phyloP scores from a whole-genome alignment of 306 rosid species.

The Prunus armeniaca region DNA sequence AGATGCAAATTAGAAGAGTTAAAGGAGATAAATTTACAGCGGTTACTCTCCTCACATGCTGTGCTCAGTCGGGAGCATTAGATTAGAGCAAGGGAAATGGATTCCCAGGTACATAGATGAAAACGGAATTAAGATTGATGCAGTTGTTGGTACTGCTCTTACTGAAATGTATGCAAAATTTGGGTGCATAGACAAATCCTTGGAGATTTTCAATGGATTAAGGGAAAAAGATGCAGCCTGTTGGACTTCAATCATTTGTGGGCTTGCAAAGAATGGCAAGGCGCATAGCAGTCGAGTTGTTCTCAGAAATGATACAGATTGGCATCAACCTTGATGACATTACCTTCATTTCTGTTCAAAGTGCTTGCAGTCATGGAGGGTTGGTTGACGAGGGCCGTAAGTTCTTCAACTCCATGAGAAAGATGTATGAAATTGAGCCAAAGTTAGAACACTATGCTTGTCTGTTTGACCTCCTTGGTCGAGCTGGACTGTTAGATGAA shows the following conservation, averaged over 20 bases:
- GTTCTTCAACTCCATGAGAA: conserved; percentile 49
- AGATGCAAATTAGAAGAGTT: conserved; percentile 56
- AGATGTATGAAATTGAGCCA: conserved; percentile 44
- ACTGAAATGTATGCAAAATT: conserved; percentile 79
- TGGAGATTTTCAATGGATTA: conserved; percentile 51
- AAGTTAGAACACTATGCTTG: conserved; percentile 73
- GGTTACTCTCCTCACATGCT: conserved; percentile 66
- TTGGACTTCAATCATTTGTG: conserved; percentile 75
- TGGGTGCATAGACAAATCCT: conserved; percentile 53
- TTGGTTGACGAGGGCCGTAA: conserved; percentile 60
- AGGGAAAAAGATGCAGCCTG: conserved; percentile 56
- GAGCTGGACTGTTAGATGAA: conserved; percentile 64
- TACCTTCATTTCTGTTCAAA: conserved; percentile 56
- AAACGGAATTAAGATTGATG: conserved; percentile 45
- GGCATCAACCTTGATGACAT: conserved; percentile 65
- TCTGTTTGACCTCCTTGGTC: conserved; percentile 63
- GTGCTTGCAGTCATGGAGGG: conserved; percentile 71
- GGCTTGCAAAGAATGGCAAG: conserved; percentile 67
- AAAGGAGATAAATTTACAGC: conserved; percentile 56
- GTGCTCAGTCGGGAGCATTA: conserved; percentile 65
- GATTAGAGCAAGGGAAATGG: conserved; percentile 70
- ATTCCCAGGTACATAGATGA: conserved; percentile 48
- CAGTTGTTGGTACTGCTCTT: conserved; percentile 66
- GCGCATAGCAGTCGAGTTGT: conserved; percentile 56
- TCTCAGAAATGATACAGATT: conserved; percentile 49